Evolutionary conservation across 345 rosid species (phyloP), one percentile per base, ranked within the genome.

Genomic region (Corchorus capsularis): DNA sequence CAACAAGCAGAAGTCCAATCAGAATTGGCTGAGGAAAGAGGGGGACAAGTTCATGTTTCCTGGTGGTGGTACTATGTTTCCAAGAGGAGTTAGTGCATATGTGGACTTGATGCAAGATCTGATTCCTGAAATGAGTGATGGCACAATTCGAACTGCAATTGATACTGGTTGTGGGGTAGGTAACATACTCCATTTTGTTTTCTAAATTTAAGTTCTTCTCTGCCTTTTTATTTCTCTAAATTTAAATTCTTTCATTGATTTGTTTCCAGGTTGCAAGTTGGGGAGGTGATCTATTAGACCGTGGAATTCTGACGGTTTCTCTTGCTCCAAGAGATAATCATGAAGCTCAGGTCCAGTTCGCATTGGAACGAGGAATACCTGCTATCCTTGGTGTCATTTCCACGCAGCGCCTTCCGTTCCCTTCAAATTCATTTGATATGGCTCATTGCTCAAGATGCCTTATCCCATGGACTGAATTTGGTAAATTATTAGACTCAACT

Each of bases 391-490:
- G 99, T 86, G 91, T 96, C 83, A 93, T 96, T 81, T 92, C 99
- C 12, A 93, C 98, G 15, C 99, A 96, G 70, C 93, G 99, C 60
- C 93, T 96, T 45, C 95, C 98, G 46, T 96, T 93, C 87, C 97
- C 99, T 46, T 96, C 99, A n/a, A 89, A 84, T 75, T 89, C 98
- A 47, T 96, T 96, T 68, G 99, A 96, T 83, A 92, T 96, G 96
- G 99, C 99, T 84, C 99, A 96, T 85, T 96, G 99, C 90, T 96
- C 99, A n/a, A 89, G 99, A 87, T 93, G 99, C 87, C 99, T 96
- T 79, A 96, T 96, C 73, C 98, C 99, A 15, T 96, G 99, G 99
- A 92, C 98, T 43, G 99, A 96, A 90, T 96, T 92, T 2, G 99
- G 99, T 96, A 85, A 84, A 60, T 72, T 45, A 75, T 4, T 43